Conservation (phyloP, 139 green algal species). For the Chloropicon primus region DNA sequence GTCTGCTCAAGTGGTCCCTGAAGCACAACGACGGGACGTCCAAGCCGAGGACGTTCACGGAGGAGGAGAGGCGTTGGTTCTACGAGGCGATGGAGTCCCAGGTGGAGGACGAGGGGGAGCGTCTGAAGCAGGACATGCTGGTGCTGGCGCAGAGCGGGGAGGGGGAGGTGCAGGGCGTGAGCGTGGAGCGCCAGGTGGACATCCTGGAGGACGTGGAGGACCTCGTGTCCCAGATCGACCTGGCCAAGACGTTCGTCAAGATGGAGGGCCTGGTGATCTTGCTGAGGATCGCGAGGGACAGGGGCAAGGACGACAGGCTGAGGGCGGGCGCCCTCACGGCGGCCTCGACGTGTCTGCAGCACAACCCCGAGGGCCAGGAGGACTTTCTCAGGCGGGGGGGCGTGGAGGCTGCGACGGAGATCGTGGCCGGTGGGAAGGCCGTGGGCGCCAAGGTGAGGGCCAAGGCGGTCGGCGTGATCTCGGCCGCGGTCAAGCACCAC, state of each 20-base stretch:
- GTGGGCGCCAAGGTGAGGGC: background rate
- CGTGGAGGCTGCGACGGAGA: background rate
- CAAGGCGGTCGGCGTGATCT: background rate
- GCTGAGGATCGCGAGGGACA: background rate
- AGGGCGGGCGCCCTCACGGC: background rate
- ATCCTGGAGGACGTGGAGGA: background rate
- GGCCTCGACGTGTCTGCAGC: background rate
- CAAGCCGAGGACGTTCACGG: background rate
- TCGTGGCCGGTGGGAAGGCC: background rate
- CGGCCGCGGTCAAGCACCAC: background rate
- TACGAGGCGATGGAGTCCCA: background rate
- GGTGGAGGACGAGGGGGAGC: background rate
- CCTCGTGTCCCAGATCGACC: background rate
- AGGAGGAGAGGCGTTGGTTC: background rate
- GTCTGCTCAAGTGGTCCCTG: background rate
- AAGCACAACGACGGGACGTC: background rate
- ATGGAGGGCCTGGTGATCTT: background rate
- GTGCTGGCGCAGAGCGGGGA: background rate
- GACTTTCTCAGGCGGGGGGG: background rate
- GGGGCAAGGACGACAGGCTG: background rate
- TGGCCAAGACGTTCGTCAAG: background rate
- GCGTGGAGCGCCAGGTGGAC: background rate
- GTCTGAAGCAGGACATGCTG: background rate
- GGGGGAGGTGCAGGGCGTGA: background rate
- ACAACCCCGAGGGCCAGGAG: background rate